Evolutionary conservation across 2,329 filamentous ascomycete genomes (phyloP).

Genomic region (Torrubiellomyces zombiae): DNA sequence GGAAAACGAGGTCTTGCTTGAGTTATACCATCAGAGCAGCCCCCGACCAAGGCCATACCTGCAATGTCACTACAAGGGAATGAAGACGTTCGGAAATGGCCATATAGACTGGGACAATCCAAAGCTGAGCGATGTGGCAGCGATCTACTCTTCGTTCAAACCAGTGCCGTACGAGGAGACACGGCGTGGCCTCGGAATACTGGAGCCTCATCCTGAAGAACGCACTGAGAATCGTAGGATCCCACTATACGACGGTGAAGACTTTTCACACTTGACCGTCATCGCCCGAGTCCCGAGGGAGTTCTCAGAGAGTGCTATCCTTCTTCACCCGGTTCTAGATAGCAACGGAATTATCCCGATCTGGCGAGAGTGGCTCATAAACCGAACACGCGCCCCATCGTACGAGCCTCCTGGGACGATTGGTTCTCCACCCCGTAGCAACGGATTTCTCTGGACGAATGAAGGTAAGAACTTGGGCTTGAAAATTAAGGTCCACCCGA

Average conservation of each 20-base stretch:
- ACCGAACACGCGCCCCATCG: slow-evolving; percentile 13
- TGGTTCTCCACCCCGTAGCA: too few species aligned
- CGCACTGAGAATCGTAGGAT: too few species aligned
- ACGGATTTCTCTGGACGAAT: too few species aligned
- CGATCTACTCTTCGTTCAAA: slow-evolving; percentile 54
- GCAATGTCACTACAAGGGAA: slow-evolving; percentile 48
- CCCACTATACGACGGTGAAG: slow-evolving; percentile 49
- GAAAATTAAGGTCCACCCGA: too few species aligned
- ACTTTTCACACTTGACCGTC: slow-evolving; percentile 59
- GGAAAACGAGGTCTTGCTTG: slow-evolving; percentile 49
- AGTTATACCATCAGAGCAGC: slow-evolving; percentile 59
- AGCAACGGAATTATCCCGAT: slow-evolving; percentile 53
- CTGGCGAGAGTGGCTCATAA: slow-evolving; percentile 54
- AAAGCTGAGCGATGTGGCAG: slow-evolving; percentile 24
- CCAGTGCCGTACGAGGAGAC: slow-evolving; percentile 42
- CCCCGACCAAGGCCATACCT: slow-evolving; percentile 54
- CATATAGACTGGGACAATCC: slow-evolving; percentile 3
- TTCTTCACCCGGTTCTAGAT: slow-evolving; percentile 50
- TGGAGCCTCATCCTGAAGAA: too few species aligned
- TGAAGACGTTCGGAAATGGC: slow-evolving; percentile 14
- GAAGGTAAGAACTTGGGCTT: too few species aligned
- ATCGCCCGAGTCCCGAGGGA: slow-evolving; percentile 52
- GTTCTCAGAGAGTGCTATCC: slow-evolving; percentile 39
- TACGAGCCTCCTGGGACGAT: too few species aligned
- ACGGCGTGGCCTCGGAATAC: too few species aligned